Base-by-base conservation (phyloP, 345 rosid genomes). In the Geranium brycei region DNA sequence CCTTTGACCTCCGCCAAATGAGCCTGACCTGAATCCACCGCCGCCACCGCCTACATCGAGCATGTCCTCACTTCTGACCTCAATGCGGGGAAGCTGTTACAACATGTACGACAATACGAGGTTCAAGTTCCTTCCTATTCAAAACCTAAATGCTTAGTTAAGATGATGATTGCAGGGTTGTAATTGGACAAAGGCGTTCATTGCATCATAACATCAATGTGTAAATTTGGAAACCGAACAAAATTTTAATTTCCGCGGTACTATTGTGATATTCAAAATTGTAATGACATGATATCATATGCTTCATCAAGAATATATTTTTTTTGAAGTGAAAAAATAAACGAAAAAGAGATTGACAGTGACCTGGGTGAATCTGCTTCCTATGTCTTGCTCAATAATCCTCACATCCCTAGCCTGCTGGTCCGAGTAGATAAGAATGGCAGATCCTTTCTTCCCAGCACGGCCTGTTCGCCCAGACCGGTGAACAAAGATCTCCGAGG, bases 381-480 rank as follows among this genome's bases (percentile, higher is more conserved):
- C 96, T 17, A 87, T 82, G 72, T 89, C 96, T 57, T 81, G 84
- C 73, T 87, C 96, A 58, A 83, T 76, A 7, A 72, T 65, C 77
- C 40, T 80, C 28, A 89, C 82, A 64, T 78, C 76, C 73, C 88
- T 79, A 30, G 75, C 13, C 61, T 89, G 87, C 7, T 85, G 86
- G 55, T 60, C 73, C 16, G 85, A 66, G 68, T 87, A 78, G 65
- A 89, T 79, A 47, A 89, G 84, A 69, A 89, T 85, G 4, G 87
- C 85, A 82, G 75, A 80, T 66, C 96, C 96, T 72, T 82, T 87
- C 84, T 87, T 89, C 28, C 96, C 95, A 55, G 96, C 96, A 70
- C 96, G 95, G 16, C 95, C 95, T 53, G 96, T 89, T 68, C 95
- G 80, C 16, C 96, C 96, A 47, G 96, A 83, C 40, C 96, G 86